Evolutionary conservation across 441 rosid genomes (phyloP).

Genomic region (Biscutella auriculata): DNA sequence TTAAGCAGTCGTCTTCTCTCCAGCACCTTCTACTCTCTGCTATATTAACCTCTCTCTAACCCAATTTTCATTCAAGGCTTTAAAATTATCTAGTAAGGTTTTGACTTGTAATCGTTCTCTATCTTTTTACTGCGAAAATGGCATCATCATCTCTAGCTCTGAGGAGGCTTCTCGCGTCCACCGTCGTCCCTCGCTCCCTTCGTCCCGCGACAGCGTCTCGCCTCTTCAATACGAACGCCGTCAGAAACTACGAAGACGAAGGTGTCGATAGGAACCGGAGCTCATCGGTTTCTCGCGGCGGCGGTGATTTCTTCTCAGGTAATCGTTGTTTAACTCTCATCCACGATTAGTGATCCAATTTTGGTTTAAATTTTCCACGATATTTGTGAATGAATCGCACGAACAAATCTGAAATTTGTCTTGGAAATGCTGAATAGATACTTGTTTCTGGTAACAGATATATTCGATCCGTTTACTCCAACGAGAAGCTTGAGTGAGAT

Average conservation of each 20-base stretch:
- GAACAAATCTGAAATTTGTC: too few species aligned
- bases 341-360: neutral
- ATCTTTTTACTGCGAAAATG: neutral
- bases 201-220: constrained; percentile 26
- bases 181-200: constrained; percentile 15
- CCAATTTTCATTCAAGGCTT: too few species aligned
- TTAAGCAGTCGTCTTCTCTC: too few species aligned
- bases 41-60: too few species aligned
- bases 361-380: neutral
- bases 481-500: constrained; percentile 44
- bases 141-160: constrained; percentile 31
- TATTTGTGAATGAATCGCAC: too few species aligned
- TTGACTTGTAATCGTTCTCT: too few species aligned
- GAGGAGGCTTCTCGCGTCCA: constrained; percentile 28
- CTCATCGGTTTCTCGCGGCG: constrained; percentile 18
- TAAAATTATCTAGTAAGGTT: too few species aligned
- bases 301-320: constrained; percentile 40
- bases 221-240: constrained; percentile 38
- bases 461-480: constrained; percentile 36
- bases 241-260: constrained; percentile 15
- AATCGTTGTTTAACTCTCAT: neutral
- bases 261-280: constrained; percentile 10
- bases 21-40: too few species aligned
- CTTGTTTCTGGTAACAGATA: constrained; percentile 20
- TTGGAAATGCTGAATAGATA: neutral